Conservation (phyloP, 2,329 filamentous ascomycete genomes). For the Blumeria graminis region DNA sequence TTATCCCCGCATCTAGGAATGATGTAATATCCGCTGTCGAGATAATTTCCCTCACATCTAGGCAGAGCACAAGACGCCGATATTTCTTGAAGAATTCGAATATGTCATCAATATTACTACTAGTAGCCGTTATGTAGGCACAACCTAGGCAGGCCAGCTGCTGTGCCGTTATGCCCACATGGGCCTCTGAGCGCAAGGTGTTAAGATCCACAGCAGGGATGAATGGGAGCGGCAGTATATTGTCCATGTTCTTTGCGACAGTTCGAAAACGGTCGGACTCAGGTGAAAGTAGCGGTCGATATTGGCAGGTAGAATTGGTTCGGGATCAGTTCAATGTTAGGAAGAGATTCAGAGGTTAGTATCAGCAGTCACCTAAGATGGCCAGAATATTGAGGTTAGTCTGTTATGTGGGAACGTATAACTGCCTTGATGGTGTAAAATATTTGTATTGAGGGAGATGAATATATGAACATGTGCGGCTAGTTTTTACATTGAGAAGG, state of each 20-base stretch:
- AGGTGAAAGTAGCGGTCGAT: too few relatives aligned
- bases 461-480: too few relatives aligned
- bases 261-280: too few relatives aligned
- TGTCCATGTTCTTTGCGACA: slow-evolving; percentile 26
- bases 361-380: too few relatives aligned
- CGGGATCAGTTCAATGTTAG: too few relatives aligned
- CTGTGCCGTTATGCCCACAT: slow-evolving; percentile 29
- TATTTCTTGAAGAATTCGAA: slow-evolving; percentile 23
- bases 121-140: slow-evolving; percentile 29
- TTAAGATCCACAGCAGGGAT: slow-evolving; percentile 31
- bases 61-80: slow-evolving; percentile 36
- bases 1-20: slow-evolving; percentile 64
- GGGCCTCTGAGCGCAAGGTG: slow-evolving; percentile 21
- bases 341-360: too few relatives aligned
- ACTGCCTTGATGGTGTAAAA: too few relatives aligned
- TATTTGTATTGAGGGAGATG: too few relatives aligned
- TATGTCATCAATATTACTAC: slow-evolving; percentile 11
- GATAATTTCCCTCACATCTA: slow-evolving; percentile 49
- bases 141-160: slow-evolving; percentile 34
- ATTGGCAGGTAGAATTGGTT: too few relatives aligned
- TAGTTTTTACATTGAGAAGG: too few relatives aligned
- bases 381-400: too few relatives aligned
- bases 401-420: too few relatives aligned
- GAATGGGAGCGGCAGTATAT: slow-evolving; percentile 37
- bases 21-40: slow-evolving; percentile 51